Conservation (phyloP, 148 eudicot genomes). For the Spergularia bocconei region DNA sequence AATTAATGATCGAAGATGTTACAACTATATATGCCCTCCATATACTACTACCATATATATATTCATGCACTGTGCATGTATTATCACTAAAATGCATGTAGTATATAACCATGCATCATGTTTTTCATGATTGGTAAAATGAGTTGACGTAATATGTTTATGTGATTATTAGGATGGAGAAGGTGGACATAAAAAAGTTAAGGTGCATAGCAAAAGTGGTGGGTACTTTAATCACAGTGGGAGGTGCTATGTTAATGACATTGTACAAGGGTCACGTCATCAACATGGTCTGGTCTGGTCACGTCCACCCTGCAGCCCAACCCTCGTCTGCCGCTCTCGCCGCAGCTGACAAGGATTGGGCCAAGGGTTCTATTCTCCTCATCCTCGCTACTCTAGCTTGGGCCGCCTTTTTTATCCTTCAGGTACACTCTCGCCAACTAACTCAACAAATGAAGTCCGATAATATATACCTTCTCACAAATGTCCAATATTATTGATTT, state of each 20-base stretch:
- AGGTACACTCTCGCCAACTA: slow-evolving; percentile 34
- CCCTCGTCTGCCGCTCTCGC: slow-evolving; percentile 24
- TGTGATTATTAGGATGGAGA: slow-evolving; percentile 73
- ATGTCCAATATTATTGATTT: no score
- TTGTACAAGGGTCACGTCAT: slow-evolving; percentile 75
- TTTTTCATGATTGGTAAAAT: background rate
- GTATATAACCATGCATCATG: background rate
- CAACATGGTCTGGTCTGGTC: slow-evolving; percentile 52
- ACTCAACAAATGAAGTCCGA: background rate
- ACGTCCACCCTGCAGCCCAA: slow-evolving; percentile 33
- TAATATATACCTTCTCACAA: no score
- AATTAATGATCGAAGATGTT: no score
- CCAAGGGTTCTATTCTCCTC: slow-evolving; percentile 77
- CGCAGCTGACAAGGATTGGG: slow-evolving; percentile 59
- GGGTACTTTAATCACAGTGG: slow-evolving; percentile 87
- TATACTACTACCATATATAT: no score
- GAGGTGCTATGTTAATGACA: slow-evolving; percentile 98
- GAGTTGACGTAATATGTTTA: background rate
- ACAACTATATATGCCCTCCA: no score
- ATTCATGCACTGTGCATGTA: no score
- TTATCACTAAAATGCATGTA: no score
- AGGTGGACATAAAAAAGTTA: slow-evolving; percentile 61
- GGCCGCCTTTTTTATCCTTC: slow-evolving; percentile 88
- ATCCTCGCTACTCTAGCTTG: slow-evolving; percentile 84
- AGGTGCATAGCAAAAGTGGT: slow-evolving; percentile 89